Conservation (phyloP, 1,139 yeast species). For the Suhomyces atakaporum region DNA sequence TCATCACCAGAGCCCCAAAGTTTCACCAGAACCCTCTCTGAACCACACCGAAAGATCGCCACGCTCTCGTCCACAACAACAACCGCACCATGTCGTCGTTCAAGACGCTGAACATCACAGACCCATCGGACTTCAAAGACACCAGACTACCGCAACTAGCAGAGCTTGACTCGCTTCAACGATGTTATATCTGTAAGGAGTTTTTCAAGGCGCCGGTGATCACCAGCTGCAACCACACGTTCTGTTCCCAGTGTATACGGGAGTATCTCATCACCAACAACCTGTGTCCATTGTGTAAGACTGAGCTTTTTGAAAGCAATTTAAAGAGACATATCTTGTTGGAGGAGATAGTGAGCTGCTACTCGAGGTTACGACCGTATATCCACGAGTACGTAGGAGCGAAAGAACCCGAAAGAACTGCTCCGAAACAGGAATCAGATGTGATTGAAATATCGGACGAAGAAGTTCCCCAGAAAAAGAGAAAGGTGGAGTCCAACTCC, state of each 20-base stretch:
- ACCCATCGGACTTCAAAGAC: conserved; percentile 68
- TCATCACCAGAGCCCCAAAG: no score
- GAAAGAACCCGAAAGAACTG: background rate
- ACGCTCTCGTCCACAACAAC: no score
- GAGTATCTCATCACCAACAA: conserved; percentile 60
- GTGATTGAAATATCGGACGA: conserved; percentile 23
- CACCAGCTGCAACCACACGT: conserved; percentile 86
- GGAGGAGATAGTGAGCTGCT: conserved; percentile 71
- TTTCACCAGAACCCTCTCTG: no score
- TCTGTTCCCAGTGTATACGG: conserved; percentile 88
- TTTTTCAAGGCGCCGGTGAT: conserved; percentile 78
- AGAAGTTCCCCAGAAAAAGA: conserved; percentile 13
- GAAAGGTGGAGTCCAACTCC: conserved; percentile 10
- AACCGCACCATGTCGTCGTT: no score
- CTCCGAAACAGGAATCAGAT: conserved; percentile 11
- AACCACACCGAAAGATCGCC: no score
- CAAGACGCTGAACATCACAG: conserved; percentile 42
- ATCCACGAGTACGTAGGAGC: conserved; percentile 27
- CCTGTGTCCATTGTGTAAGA: conserved; percentile 79
- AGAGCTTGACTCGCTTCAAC: conserved; percentile 66
- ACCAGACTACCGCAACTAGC: conserved; percentile 57
- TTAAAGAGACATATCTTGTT: conserved; percentile 68
- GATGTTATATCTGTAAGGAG: conserved; percentile 94
- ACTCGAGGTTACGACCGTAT: conserved; percentile 43
- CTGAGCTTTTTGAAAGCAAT: conserved; percentile 70